Evolutionary conservation across 441 rosid species (phyloP).

Genomic region (Arabidopsis lyrata): DNA sequence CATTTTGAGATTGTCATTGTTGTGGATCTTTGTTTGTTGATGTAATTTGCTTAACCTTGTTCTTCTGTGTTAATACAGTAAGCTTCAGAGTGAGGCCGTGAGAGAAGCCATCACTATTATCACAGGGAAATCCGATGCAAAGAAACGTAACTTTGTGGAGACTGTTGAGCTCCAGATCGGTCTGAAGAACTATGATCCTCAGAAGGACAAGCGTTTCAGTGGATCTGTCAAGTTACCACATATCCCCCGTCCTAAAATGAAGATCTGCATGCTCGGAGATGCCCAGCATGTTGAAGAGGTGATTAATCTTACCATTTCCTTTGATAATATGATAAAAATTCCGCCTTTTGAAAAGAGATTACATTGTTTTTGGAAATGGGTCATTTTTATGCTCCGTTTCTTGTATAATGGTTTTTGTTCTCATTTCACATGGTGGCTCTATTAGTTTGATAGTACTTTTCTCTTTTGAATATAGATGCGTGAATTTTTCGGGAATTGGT

Average conservation of each 20-base stretch:
- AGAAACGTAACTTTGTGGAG: conserved; percentile 76
- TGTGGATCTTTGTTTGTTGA: too few species aligned
- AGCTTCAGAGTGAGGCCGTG: conserved; percentile 80
- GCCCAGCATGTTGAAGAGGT: conserved; percentile 99
- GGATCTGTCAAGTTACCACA: conserved; percentile 93
- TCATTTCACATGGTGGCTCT: background rate
- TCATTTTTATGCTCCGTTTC: background rate
- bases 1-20: too few species aligned
- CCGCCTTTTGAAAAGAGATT: background rate
- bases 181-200: conserved; percentile 88
- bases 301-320: background rate
- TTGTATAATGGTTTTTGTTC: background rate
- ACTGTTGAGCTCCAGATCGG: conserved; percentile 93
- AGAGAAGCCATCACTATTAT: conserved; percentile 72
- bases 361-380: background rate
- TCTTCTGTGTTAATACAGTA: conserved; percentile 48
- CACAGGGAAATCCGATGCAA: conserved; percentile 60
- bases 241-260: conserved; percentile 97
- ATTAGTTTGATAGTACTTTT: background rate
- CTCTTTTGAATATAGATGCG: background rate
- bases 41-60: background rate
- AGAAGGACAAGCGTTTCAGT: conserved; percentile 95
- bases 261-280: conserved; percentile 97
- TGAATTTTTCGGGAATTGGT: background rate
- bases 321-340: background rate